Percentiles rank a stretch among this genome's conserved stretches.
These are phyloP conservation scores for Nitzschia putrida DNA, from an alignment of 108 stramenopile species.

Conservation along the genomic window DNA sequence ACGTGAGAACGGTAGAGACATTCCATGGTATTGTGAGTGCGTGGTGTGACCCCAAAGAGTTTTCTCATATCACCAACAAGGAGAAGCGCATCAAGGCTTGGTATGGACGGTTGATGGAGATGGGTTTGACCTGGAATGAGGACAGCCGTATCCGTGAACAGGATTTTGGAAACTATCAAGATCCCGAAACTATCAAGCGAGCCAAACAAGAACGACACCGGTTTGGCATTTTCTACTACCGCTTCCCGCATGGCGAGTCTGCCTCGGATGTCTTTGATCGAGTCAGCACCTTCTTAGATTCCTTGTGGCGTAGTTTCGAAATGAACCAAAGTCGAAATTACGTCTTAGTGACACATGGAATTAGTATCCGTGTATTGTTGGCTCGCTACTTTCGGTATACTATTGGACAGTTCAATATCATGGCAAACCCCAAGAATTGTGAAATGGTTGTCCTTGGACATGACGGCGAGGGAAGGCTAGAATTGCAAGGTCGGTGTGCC, in stretches of 20 bases:
- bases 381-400: slow-evolving; percentile 94
- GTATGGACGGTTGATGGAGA: slow-evolving; percentile 69
- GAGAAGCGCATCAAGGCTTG: slow-evolving; percentile 67
- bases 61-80: slow-evolving; percentile 48
- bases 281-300: slow-evolving; percentile 86
- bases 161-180: slow-evolving; percentile 85
- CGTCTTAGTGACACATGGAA: slow-evolving; percentile 87
- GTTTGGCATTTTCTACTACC: slow-evolving; percentile 87
- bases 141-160: slow-evolving; percentile 90
- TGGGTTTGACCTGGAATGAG: slow-evolving; percentile 84
- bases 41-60: slow-evolving; percentile 82
- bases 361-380: slow-evolving; percentile 83
- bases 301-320: slow-evolving; percentile 89
- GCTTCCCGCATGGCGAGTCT: slow-evolving; percentile 89
- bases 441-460: slow-evolving; percentile 86
- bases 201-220: slow-evolving; percentile 74
- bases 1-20: slow-evolving; percentile 87
- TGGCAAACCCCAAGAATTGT: slow-evolving; percentile 90
- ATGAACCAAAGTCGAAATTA: slow-evolving; percentile 63
- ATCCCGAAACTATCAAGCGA: slow-evolving; percentile 59
- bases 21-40: slow-evolving; percentile 86
- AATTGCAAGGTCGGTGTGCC: slow-evolving; percentile 70
- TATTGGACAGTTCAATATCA: slow-evolving; percentile 85
- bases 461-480: slow-evolving; percentile 68
- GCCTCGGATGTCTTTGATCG: slow-evolving; percentile 91